Conservation (phyloP, 2,329 filamentous ascomycete species). For the Scortechinia acanthostroma region DNA sequence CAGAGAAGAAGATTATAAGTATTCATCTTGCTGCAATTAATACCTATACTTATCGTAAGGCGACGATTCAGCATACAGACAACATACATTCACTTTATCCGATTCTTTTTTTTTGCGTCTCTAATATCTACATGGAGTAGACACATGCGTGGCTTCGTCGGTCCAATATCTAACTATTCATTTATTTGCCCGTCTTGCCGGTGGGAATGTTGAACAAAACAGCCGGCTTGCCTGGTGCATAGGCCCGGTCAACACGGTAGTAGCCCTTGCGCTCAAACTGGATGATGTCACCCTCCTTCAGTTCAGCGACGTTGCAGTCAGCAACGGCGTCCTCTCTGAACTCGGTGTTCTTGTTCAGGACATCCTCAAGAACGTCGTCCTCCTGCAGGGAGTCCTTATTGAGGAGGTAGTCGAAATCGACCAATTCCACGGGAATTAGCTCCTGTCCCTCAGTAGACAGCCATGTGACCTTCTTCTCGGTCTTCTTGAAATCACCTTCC, state of each 20-base stretch:
- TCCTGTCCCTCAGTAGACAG: constrained; percentile 64
- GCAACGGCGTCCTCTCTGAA: constrained; percentile 69
- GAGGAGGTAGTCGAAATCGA: constrained; percentile 91
- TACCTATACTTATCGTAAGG: no score
- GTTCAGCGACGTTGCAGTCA: constrained; percentile 70
- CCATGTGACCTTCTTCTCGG: constrained; percentile 96
- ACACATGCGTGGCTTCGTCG: no score
- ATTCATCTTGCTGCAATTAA: no score
- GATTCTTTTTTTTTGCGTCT: no score
- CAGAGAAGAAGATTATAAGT: no score
- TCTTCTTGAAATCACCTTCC: constrained; percentile 87
- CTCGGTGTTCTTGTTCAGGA: constrained; percentile 70
- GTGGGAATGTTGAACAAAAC: constrained; percentile 68
- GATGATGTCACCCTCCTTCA: constrained; percentile 85
- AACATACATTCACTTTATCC: no score
- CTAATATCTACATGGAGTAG: no score
- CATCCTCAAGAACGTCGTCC: constrained; percentile 79
- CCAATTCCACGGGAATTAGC: constrained; percentile 75
- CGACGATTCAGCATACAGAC: no score
- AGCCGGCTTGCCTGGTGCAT: constrained; percentile 46
- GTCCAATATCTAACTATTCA: no score
- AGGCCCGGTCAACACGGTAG: constrained; percentile 72
- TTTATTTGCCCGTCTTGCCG: constrained; percentile 32
- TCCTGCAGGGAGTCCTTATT: constrained; percentile 91
- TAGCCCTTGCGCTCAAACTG: constrained; percentile 92